Conservation (phyloP, 176 grass and related monocot species). For the Triticum turgidum region DNA sequence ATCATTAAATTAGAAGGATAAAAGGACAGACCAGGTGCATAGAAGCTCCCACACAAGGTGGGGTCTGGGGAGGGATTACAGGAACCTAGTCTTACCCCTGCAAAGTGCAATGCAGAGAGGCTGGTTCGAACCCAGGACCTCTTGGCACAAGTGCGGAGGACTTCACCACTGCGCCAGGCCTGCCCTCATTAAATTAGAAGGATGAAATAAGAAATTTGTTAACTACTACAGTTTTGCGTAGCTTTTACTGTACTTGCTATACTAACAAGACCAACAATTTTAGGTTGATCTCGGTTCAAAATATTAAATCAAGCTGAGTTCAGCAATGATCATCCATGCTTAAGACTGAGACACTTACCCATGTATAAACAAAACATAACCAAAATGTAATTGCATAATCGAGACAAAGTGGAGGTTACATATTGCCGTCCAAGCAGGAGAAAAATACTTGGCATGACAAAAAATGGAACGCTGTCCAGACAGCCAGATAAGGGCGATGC, state of each 20-base stretch:
- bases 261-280: background rate
- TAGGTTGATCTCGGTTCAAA: background rate
- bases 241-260: background rate
- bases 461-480: background rate
- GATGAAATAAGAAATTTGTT: background rate
- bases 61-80: too few relatives aligned
- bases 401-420: background rate
- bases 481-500: background rate
- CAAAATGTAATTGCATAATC: background rate
- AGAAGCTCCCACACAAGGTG: too few relatives aligned
- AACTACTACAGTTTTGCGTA: background rate
- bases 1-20: background rate
- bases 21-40: too few relatives aligned
- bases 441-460: background rate
- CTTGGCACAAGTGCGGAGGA: too few relatives aligned
- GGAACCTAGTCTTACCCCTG: too few relatives aligned
- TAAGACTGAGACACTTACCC: background rate
- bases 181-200: background rate
- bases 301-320: constrained; percentile 1
- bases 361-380: background rate
- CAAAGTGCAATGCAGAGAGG: too few relatives aligned
- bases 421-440: background rate
- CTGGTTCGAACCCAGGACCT: too few relatives aligned
- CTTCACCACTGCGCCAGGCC: too few relatives aligned
- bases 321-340: background rate